Evolutionary conservation across 306 rosid genomes (phyloP), one percentile per base, ranked within the genome.

Genomic region (Dalbergia cochinchinensis): DNA sequence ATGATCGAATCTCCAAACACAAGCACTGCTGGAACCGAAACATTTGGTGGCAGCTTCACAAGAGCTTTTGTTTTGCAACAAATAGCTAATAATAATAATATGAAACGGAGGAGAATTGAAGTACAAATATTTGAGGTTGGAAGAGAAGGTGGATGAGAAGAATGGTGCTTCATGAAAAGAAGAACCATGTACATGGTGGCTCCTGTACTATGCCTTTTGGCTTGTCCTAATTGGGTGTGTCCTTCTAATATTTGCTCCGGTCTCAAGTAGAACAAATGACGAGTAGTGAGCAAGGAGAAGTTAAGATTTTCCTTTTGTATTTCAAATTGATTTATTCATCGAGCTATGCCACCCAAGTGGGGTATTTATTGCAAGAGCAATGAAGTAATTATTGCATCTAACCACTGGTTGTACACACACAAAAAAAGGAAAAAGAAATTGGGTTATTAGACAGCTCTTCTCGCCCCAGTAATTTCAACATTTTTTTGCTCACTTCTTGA

Each of bases 1-100:
- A 91, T 77, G 45, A 93, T 88, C 0, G 96, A 91, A 33, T 93
- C 97, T 47, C 97, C 97, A 7, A 93, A 87, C 22, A 78, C 87
- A 0, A 88, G 58, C 2, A 89, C 71, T 0, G 96, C 97, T 0
- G 97, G 91, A 55, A 89, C 3, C 3, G 79, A 9, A 67, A 33
- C 64, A 41, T 86, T 83, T 42, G 85, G 78, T 39, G 92, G 89
- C 3, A 90, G 53, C 22, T 70, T 35, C 16, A 59, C 5, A 64
- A 7, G 4, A 35, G n/a, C 84, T 41, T 50, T 12, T 33, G 81
- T 19, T n/a, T 47, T 53, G 57, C 53, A 33, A 42, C 47, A 19
- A 57, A 80, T 4, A 65, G 74, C 74, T 20, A 82, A n/a, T 37
- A 73, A 2, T 6, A 54, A 18, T 3, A 54, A 16, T 18, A 66